phyloP scores from a whole-genome alignment of 441 rosid genomes.

The Populus hybrid region DNA sequence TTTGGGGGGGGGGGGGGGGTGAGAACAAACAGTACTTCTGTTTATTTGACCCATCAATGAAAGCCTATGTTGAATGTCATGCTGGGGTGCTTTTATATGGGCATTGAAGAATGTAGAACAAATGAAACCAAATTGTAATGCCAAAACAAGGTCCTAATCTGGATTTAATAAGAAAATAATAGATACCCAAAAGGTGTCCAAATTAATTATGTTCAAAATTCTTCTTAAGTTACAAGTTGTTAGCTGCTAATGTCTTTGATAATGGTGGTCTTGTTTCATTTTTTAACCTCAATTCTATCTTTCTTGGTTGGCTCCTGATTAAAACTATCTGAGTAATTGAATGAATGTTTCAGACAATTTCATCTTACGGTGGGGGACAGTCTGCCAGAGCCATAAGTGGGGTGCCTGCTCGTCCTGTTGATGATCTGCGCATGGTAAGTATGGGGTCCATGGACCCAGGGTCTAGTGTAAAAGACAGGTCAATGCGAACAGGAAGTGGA shows the following conservation, averaged over 20 bases:
- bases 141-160: background rate
- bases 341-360: constrained; percentile 37
- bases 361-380: constrained; percentile 45
- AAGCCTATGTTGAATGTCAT: background rate
- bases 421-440: constrained; percentile 36
- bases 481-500: constrained; percentile 40
- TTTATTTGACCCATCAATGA: too few relatives aligned
- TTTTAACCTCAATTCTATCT: background rate
- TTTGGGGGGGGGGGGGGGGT: too few relatives aligned
- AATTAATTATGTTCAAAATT: background rate
- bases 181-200: background rate
- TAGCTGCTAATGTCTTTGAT: background rate
- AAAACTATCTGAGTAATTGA: constrained; percentile 9
- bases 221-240: background rate
- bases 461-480: constrained; percentile 36
- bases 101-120: background rate
- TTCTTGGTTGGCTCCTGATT: background rate
- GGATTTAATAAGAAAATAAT: background rate
- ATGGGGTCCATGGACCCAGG: constrained; percentile 39
- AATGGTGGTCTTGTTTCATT: background rate
- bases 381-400: constrained; percentile 39
- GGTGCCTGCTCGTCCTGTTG: constrained; percentile 33
- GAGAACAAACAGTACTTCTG: too few relatives aligned
- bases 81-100: background rate
- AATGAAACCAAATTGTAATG: background rate